phyloP scores from a whole-genome alignment of 1,284 basidiomycete genomes.

The Sanghuangporus sanghuang region DNA sequence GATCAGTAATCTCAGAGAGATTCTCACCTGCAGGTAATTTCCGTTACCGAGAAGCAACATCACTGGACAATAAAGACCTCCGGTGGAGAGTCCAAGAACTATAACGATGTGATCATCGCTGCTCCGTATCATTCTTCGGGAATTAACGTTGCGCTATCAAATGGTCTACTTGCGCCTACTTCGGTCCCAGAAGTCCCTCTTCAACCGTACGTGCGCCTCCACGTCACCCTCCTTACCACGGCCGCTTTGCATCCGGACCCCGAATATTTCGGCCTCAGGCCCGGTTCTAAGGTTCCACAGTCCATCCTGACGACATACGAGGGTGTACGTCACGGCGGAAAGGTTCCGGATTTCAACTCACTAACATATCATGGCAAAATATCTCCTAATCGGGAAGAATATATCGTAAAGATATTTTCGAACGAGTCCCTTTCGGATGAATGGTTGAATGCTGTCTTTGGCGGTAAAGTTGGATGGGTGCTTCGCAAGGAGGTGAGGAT shows the following conservation, averaged over 20 bases:
- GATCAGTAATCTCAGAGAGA: conserved; percentile 6
- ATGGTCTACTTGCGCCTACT: neutral
- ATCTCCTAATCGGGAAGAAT: conserved; percentile 36
- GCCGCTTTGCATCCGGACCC: conserved; percentile 58
- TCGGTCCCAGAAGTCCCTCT: conserved; percentile 40
- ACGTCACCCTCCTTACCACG: conserved; percentile 88
- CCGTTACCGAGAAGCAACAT: conserved; percentile 17
- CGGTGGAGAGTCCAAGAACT: conserved; percentile 37
- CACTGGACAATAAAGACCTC: conserved; percentile 20
- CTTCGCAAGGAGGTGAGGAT: conserved; percentile 66
- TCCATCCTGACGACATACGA: conserved; percentile 74
- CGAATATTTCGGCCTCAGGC: conserved; percentile 63
- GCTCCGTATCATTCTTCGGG: conserved; percentile 66
- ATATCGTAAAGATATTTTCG: conserved; percentile 87
- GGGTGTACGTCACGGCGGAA: conserved; percentile 42
- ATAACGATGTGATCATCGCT: conserved; percentile 70
- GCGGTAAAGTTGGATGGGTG: conserved; percentile 74
- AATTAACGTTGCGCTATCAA: conserved; percentile 43
- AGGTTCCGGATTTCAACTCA: conserved; percentile 81
- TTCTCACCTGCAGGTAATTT: conserved; percentile 15
- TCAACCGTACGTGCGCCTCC: conserved; percentile 77
- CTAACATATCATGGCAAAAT: conserved; percentile 78
- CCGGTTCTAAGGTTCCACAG: conserved; percentile 46
- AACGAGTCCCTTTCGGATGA: conserved; percentile 56
- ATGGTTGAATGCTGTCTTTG: conserved; percentile 64